Evolutionary conservation across 805 yeast genomes (phyloP), one percentile per base, ranked within the genome.

Genomic region (Priceomyces fermenticarens): DNA sequence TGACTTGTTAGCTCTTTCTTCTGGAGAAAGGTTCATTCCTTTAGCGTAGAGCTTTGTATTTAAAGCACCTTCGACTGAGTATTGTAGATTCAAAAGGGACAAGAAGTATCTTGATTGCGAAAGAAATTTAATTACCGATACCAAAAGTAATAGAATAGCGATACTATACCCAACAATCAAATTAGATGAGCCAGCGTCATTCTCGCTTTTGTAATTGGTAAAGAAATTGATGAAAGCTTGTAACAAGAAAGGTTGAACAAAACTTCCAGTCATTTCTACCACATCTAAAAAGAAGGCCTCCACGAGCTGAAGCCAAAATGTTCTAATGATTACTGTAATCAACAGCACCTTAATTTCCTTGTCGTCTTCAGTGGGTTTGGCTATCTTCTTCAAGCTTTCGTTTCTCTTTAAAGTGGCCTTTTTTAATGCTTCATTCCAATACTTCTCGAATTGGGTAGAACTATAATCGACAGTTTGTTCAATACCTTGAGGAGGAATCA

Each of bases 401-500:
- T 44, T 23, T 35, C 40, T 30, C 40, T 40, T 36, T 29, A 25
- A 25, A 30, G 42, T 44, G n/a, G 54, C 47, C 10, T 42, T 44
- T 12, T 23, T 38, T 4, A 51, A 42, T 8, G 53, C 50, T 11
- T 31, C 30, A 3, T 48, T 36, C 68, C 68, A 67, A 28, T 51
- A 37, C 10, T 46, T 44, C 12, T 49, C 37, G 39, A 67, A 56
- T 26, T 25, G 36, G 1, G 37, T 37, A 30, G 43, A 54, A 13
- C 60, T 55, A 12, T 37, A 46, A 17, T 51, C 52, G 37, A 46
- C 42, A 20, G 38, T 40, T 11, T 49, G 29, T 11, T 49, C 51
- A 20, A 43, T 43, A 2, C 45, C 46, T 43, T 39, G 51, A 12
- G 77, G 73, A 10, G 96, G 96, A 38, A 91, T 72, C 58, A 89